phyloP scores from a whole-genome alignment of 2,329 filamentous ascomycete species.

The Alternaria infectoria region DNA sequence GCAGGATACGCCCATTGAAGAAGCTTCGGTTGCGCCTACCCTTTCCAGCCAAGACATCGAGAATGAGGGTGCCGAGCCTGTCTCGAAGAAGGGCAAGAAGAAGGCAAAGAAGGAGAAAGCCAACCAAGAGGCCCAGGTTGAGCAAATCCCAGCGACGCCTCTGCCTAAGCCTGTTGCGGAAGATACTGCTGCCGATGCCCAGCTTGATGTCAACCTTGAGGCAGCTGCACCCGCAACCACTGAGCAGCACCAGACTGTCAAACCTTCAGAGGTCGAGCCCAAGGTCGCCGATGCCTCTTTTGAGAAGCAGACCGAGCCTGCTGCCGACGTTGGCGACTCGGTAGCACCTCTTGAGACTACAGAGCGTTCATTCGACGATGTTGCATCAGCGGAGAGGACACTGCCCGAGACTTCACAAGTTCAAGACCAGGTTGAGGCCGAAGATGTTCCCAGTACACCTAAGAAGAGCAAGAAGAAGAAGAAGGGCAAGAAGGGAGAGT shows the following conservation, averaged over 20 bases:
- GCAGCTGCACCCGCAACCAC: background rate
- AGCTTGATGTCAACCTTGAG: background rate
- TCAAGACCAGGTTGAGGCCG: background rate
- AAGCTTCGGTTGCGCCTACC: background rate
- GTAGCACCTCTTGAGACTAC: background rate
- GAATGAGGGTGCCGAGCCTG: constrained; percentile 8
- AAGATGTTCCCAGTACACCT: constrained; percentile 6
- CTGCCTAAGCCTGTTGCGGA: background rate
- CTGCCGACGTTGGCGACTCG: background rate
- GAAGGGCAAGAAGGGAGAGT: constrained; percentile 34
- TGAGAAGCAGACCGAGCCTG: background rate
- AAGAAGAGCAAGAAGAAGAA: constrained; percentile 42
- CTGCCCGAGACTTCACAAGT: constrained; percentile 2
- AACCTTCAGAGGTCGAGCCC: background rate
- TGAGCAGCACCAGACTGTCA: background rate
- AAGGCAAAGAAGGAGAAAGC: constrained; percentile 24
- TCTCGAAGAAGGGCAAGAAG: constrained; percentile 25
- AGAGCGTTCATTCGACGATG: background rate
- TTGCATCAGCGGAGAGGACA: background rate
- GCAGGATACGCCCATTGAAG: background rate
- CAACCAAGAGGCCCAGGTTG: constrained; percentile 3
- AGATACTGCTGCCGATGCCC: background rate
- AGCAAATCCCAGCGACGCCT: background rate
- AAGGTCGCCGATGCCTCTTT: background rate
- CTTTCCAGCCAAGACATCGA: constrained; percentile 2